These are phyloP conservation scores for Thielaviopsis populi DNA, from an alignment of 2,329 filamentous ascomycete species.

Conservation along the genomic window DNA sequence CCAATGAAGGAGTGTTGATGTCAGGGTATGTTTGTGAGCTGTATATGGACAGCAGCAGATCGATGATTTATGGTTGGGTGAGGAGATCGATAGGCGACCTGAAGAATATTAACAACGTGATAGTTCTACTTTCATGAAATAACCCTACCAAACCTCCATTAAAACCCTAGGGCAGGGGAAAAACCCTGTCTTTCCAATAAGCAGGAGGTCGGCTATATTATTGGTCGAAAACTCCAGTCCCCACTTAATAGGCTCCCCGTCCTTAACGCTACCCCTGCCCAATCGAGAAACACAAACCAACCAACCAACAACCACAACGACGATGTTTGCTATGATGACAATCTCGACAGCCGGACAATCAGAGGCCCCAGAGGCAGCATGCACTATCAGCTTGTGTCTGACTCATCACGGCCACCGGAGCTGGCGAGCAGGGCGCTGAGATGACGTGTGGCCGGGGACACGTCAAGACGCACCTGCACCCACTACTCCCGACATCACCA, in stretches of 20 bases:
- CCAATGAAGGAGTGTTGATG: no score
- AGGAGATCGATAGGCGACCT: no score
- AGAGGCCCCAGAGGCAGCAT: not conserved
- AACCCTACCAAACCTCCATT: no score
- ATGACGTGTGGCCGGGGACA: not conserved
- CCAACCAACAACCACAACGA: slow-evolving; percentile 7
- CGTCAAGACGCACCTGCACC: not conserved
- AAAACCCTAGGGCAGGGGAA: not conserved
- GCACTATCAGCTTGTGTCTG: not conserved
- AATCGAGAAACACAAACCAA: not conserved
- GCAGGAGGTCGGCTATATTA: not conserved
- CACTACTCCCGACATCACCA: no score
- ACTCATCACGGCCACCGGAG: not conserved
- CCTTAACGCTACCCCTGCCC: not conserved
- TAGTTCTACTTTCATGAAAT: no score
- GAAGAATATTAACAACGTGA: no score
- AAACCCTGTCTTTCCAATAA: not conserved
- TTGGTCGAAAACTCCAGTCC: not conserved
- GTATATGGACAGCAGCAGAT: no score
- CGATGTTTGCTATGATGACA: not conserved
- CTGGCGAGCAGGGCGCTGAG: no score
- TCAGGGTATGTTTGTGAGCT: no score
- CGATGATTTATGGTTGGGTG: no score
- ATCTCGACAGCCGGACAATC: not conserved
- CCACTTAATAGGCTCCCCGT: slow-evolving; percentile 1